phyloP scores from a whole-genome alignment of 306 rosid species.

The Lupinus albus region DNA sequence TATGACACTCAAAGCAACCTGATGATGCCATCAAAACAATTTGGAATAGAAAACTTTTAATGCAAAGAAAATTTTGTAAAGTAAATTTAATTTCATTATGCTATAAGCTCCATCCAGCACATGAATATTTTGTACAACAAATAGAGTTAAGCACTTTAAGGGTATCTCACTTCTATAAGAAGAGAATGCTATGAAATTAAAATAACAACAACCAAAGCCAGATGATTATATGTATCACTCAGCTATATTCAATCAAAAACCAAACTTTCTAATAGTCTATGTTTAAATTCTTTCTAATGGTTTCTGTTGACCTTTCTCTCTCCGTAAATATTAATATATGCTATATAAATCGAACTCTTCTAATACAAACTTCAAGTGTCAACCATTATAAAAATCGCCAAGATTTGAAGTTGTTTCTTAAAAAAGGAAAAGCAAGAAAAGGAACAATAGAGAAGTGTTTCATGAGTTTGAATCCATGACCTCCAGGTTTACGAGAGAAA shows the following conservation, averaged over 20 bases:
- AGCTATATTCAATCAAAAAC: no score
- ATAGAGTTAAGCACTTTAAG: neutral
- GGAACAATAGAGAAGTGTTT: neutral
- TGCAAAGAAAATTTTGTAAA: neutral
- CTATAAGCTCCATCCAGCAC: no score
- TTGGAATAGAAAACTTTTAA: neutral
- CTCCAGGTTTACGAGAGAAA: no score
- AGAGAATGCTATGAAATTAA: neutral
- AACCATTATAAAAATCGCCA: neutral
- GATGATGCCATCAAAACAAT: neutral
- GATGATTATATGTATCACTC: no score
- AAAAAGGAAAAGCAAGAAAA: neutral
- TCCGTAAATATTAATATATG: no score
- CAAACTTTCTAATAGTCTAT: neutral
- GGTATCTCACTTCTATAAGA: neutral
- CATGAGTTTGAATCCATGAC: no score
- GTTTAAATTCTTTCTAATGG: neutral
- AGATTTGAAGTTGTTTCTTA: neutral
- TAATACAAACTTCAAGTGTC: no score
- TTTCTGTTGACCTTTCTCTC: neutral
- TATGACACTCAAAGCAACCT: conserved; percentile 54
- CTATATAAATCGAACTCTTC: neutral
- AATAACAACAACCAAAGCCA: no score
- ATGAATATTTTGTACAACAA: neutral
- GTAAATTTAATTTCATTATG: neutral